phyloP scores from a whole-genome alignment of 2,329 filamentous ascomycete species.

The Ceratocystis papillata region DNA sequence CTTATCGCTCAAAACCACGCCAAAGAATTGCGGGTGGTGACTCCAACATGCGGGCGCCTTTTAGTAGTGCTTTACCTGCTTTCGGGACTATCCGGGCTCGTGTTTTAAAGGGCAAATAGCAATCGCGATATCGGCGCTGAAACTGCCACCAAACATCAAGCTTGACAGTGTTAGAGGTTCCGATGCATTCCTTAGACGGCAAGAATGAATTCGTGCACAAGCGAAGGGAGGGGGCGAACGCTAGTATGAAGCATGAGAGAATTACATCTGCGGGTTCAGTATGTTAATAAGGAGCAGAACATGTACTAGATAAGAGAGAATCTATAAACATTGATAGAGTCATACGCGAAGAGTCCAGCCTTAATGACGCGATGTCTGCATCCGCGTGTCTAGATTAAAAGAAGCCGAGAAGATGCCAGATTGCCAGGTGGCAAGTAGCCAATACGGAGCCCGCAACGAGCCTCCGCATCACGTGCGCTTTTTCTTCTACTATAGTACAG shows the following conservation, averaged over 20 bases:
- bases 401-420: background rate
- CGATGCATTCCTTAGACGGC: background rate
- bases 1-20: background rate
- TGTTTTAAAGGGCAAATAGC: background rate
- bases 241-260: background rate
- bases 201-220: background rate
- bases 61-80: background rate
- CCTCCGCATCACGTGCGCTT: background rate
- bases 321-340: background rate
- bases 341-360: background rate
- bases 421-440: background rate
- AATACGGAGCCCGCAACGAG: background rate
- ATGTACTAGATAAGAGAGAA: background rate
- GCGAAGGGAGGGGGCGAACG: background rate
- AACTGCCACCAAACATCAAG: too few species aligned
- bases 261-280: background rate
- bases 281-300: background rate
- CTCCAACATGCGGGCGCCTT: background rate
- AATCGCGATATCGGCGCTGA: background rate
- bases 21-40: background rate
- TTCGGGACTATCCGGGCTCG: background rate
- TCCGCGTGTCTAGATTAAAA: background rate
- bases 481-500: background rate
- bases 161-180: background rate
- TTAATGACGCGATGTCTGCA: background rate